phyloP scores from a whole-genome alignment of 345 rosid genomes.

The Mercurialis annua region DNA sequence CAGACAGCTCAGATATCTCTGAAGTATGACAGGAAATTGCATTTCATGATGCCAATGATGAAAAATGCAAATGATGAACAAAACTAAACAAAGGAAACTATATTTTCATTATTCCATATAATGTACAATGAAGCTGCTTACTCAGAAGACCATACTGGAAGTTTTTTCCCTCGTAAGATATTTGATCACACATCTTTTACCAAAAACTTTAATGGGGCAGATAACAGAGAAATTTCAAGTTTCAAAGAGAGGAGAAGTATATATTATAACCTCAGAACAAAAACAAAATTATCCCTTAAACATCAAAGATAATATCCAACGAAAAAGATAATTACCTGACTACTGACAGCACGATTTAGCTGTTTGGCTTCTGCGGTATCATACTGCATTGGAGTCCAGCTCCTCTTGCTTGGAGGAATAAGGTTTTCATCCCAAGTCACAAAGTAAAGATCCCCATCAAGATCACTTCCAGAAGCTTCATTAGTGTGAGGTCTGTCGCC shows the following conservation, averaged over 20 bases:
- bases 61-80: not conserved
- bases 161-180: not conserved
- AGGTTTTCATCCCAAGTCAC: constrained; percentile 91
- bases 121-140: not conserved
- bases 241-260: not conserved
- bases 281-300: not conserved
- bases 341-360: constrained; percentile 42
- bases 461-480: constrained; percentile 98
- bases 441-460: constrained; percentile 88
- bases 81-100: not conserved
- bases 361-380: constrained; percentile 38
- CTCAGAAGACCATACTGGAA: not conserved
- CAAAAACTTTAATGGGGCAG: not conserved
- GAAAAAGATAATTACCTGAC: constrained; percentile 45
- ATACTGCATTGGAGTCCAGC: constrained; percentile 72
- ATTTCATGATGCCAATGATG: constrained; percentile 2
- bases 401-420: constrained; percentile 69
- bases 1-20: not conserved
- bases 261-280: not conserved
- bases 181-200: not conserved
- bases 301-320: not conserved
- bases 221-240: not conserved
- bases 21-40: not conserved
- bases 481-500: constrained; percentile 85
- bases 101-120: not conserved